Evolutionary conservation across 768 basidiomycete species (phyloP).

Genomic region (Trametes maxima): DNA sequence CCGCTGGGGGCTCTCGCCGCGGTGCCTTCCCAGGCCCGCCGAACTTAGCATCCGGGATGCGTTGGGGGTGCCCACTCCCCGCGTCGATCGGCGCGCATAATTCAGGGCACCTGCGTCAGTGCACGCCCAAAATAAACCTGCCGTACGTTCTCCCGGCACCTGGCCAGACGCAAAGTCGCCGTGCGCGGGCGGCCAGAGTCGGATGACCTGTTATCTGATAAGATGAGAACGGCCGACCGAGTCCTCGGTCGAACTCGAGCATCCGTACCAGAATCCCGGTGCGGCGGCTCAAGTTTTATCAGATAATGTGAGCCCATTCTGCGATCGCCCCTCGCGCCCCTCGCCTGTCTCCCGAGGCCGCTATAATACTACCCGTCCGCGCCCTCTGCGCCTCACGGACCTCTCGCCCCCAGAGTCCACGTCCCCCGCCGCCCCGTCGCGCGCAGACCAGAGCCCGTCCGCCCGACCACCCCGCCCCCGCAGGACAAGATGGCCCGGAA

Average conservation of each 20-base stretch:
- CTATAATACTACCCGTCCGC: conserved; percentile 11
- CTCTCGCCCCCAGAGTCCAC: conserved; percentile 11
- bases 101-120: conserved; percentile 12
- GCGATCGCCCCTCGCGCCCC: conserved; percentile 10
- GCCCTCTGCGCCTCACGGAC: conserved; percentile 13
- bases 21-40: neutral
- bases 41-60: neutral
- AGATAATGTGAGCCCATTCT: conserved; percentile 24
- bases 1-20: neutral
- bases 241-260: conserved; percentile 1
- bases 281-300: conserved; percentile 28
- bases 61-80: neutral
- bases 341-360: conserved; percentile 7
- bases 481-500: conserved; percentile 58
- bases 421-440: conserved; percentile 21
- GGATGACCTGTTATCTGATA: conserved; percentile 31
- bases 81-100: conserved; percentile 7
- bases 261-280: neutral
- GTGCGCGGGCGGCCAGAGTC: conserved; percentile 4
- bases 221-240: conserved; percentile 23
- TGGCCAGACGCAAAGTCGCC: neutral
- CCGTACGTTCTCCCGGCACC: conserved; percentile 12
- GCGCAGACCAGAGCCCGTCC: conserved; percentile 9
- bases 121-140: conserved; percentile 2
- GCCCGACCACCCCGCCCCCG: conserved; percentile 15